phyloP scores from a whole-genome alignment of 495 filamentous ascomycete genomes.

The Tuber umbilicatum region DNA sequence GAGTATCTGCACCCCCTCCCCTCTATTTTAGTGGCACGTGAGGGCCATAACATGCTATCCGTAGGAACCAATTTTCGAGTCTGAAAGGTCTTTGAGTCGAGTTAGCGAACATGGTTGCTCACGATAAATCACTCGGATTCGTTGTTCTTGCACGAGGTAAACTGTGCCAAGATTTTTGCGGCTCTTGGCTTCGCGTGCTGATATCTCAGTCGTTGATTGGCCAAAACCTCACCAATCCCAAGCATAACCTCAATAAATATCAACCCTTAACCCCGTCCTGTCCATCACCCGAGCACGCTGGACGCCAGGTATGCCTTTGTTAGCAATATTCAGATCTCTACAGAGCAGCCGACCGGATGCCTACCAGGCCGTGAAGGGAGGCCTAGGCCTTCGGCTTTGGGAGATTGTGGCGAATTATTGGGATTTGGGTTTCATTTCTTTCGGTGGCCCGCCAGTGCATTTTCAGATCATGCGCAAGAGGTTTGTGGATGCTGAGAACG shows the following conservation, averaged over 20 bases:
- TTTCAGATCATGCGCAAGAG: constrained; percentile 57
- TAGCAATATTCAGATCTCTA: constrained; percentile 21
- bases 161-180: background rate
- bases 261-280: background rate
- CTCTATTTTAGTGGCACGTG: background rate
- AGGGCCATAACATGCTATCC: background rate
- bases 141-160: background rate
- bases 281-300: background rate
- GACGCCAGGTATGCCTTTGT: constrained; percentile 16
- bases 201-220: background rate
- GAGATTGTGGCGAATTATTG: constrained; percentile 44
- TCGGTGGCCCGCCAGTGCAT: constrained; percentile 57
- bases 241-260: background rate
- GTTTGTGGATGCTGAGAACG: constrained; percentile 53
- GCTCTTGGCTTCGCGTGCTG: background rate
- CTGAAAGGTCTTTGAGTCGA: background rate
- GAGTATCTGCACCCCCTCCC: no score
- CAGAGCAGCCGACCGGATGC: constrained; percentile 8
- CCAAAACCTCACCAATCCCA: background rate
- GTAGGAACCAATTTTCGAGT: no score
- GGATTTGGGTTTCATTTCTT: constrained; percentile 57
- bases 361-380: constrained; percentile 23
- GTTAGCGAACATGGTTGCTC: background rate
- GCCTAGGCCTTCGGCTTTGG: constrained; percentile 13
- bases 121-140: background rate